phyloP scores from a whole-genome alignment of 2,329 filamentous ascomycete species.

The Sclerotinia nivalis region DNA sequence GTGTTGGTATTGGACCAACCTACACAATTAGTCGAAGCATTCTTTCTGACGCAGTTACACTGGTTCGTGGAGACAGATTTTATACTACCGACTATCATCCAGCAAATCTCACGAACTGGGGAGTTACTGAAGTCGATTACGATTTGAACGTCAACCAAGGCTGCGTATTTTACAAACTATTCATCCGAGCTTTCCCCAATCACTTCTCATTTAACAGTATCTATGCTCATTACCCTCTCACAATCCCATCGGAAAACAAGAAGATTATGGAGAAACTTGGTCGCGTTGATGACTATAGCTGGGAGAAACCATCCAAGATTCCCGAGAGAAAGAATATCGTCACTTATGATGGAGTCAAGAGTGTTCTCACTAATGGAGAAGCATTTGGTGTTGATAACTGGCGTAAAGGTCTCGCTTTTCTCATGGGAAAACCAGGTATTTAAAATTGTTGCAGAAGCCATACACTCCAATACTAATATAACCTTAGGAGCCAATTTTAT shows the following conservation, averaged over 20 bases:
- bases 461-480: background rate
- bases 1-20: conserved; percentile 51
- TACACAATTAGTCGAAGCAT: conserved; percentile 56
- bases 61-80: conserved; percentile 58
- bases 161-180: conserved; percentile 81
- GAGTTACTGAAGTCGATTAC: conserved; percentile 70
- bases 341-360: conserved; percentile 32
- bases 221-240: conserved; percentile 67
- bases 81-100: conserved; percentile 53
- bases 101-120: conserved; percentile 77
- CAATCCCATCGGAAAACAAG: conserved; percentile 68
- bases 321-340: conserved; percentile 22
- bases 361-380: conserved; percentile 37
- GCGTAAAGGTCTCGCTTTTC: conserved; percentile 19
- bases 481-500: conserved; percentile 51
- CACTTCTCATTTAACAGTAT: conserved; percentile 78
- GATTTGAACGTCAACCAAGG: conserved; percentile 59
- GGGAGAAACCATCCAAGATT: conserved; percentile 30
- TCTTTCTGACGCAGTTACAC: conserved; percentile 58
- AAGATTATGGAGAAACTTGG: conserved; percentile 66
- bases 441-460: background rate
- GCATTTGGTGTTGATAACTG: conserved; percentile 39
- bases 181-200: conserved; percentile 73
- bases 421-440: conserved; percentile 27
- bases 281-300: conserved; percentile 28